phyloP scores from a whole-genome alignment of 768 basidiomycete genomes.

The Russula lepida region DNA sequence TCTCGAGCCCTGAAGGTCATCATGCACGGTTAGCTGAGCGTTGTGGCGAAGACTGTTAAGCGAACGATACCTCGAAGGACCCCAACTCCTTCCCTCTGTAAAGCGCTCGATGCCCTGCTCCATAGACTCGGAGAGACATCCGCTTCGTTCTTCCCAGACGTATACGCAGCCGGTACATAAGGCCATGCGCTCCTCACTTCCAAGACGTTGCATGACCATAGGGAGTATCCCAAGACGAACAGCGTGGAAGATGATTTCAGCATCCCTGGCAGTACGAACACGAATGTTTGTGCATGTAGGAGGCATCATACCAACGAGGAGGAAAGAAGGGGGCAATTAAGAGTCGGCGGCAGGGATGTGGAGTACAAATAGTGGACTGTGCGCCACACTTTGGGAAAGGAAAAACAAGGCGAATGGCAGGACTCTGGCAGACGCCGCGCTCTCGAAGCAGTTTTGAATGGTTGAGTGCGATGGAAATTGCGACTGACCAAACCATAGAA shows the following conservation, averaged over 20 bases:
- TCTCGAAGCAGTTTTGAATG: slow-evolving; percentile 13
- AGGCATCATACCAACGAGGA: slow-evolving; percentile 25
- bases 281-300: slow-evolving; percentile 32
- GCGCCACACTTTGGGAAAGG: slow-evolving; percentile 15
- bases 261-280: slow-evolving; percentile 31
- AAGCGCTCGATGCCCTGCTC: slow-evolving; percentile 33
- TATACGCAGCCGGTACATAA: slow-evolving; percentile 31
- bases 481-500: slow-evolving; percentile 18
- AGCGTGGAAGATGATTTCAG: slow-evolving; percentile 34
- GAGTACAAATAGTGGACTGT: slow-evolving; percentile 11
- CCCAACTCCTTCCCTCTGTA: slow-evolving; percentile 33
- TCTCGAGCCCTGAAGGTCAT: slow-evolving; percentile 9
- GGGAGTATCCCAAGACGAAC: slow-evolving; percentile 28
- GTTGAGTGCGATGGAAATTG: background rate
- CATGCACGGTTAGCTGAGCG: background rate
- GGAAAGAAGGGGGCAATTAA: slow-evolving; percentile 2
- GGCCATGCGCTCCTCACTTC: slow-evolving; percentile 32
- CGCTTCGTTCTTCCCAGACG: slow-evolving; percentile 33
- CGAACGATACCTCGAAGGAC: slow-evolving; percentile 30
- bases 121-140: slow-evolving; percentile 28
- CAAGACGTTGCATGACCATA: slow-evolving; percentile 34
- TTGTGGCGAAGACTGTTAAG: background rate
- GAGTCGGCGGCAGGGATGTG: slow-evolving; percentile 18
- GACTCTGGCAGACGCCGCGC: slow-evolving; percentile 12
- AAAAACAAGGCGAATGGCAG: slow-evolving; percentile 5